phyloP scores from a whole-genome alignment of 495 filamentous ascomycete genomes.

The Trichocladium antarcticum region DNA sequence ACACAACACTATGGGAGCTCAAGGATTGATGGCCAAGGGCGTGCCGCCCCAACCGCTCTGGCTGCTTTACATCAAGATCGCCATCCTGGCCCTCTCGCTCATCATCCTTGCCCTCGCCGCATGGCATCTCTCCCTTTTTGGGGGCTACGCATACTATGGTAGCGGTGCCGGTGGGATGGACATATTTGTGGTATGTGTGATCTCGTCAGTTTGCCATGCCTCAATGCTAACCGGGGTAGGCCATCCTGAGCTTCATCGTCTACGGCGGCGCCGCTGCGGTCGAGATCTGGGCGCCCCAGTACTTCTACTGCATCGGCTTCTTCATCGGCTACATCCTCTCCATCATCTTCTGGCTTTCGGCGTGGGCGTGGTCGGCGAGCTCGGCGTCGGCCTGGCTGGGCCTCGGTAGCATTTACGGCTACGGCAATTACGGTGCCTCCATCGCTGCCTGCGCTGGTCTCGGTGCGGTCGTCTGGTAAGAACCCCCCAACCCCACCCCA shows the following conservation, averaged over 20 bases:
- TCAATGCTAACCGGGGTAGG: conserved; percentile 14
- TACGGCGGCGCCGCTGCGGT: conserved; percentile 24
- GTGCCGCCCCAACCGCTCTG: conserved; percentile 26
- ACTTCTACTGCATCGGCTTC: conserved; percentile 28
- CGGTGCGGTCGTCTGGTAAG: conserved; percentile 31
- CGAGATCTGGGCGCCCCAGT: conserved; percentile 21
- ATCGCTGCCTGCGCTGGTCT: conserved; percentile 31
- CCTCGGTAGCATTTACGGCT: not conserved
- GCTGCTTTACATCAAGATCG: conserved; percentile 25
- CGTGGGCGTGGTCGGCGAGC: conserved; percentile 33
- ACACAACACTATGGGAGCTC: conserved; percentile 17
- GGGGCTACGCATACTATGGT: conserved; percentile 3
- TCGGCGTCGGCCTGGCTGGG: conserved; percentile 20
- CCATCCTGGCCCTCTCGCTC: conserved; percentile 29
- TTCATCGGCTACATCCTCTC: conserved; percentile 25
- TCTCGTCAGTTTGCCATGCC: not conserved
- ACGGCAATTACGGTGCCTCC: not conserved
- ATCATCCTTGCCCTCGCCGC: conserved; percentile 26
- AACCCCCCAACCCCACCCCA: too few species aligned
- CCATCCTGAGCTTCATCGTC: conserved; percentile 26
- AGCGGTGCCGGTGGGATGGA: conserved; percentile 23
- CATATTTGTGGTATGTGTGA: conserved; percentile 28
- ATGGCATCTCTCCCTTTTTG: conserved; percentile 22
- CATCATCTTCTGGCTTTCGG: conserved; percentile 32
- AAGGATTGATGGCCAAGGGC: conserved; percentile 23